Base-by-base conservation (phyloP, 495 filamentous ascomycete genomes). In the Lepraria neglecta region DNA sequence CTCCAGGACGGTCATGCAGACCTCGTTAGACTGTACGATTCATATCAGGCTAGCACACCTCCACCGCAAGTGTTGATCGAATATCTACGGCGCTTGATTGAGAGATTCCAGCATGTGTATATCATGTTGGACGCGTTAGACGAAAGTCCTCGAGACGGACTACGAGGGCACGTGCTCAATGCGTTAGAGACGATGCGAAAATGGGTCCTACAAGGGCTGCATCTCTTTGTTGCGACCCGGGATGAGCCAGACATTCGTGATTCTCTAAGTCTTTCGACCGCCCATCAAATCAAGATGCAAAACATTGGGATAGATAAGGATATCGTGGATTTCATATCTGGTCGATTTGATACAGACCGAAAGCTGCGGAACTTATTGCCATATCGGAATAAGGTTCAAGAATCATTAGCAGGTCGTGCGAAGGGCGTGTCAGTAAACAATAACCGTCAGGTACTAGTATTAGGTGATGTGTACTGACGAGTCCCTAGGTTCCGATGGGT, bases 211-310 rank as follows among this genome's bases (percentile, higher is more conserved):
- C 59, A 67, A 56, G 30, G 67, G 19, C 44, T 74, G 5, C 74
- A 76, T 57, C 63, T 76, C n/a, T 60, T 78, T 31, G 61, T 75
- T 27, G 74, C 74, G 1, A 75, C 74, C 67, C 72, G 73, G 5
- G 58, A 74, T 46, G 69, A 73, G 64, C 38, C 58, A 2, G 72
- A 76, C 61, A 75, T 77, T 31, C 51, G 68, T 55, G 65, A 67
- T 9, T n/a, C n/a, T n/a, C 52, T 77, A 4, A 27, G 67, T 30
- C 59, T 64, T 58, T 56, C 64, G 3, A 3, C 28, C 2, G 58
- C 58, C 0, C 53, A 70, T 45, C 47, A 70, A 43, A 53, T 70
- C 1, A 50, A 35, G 19, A 65, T 75, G 47, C 65, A 59, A 48
- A 73, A 76, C 58, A 3, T 28, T 1, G 66, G 52, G 31, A 64